These are phyloP conservation scores for Pseudoscleropodium purum DNA, from an alignment of 225 moss, liverwort and hornwort species.

Conservation along the genomic window DNA sequence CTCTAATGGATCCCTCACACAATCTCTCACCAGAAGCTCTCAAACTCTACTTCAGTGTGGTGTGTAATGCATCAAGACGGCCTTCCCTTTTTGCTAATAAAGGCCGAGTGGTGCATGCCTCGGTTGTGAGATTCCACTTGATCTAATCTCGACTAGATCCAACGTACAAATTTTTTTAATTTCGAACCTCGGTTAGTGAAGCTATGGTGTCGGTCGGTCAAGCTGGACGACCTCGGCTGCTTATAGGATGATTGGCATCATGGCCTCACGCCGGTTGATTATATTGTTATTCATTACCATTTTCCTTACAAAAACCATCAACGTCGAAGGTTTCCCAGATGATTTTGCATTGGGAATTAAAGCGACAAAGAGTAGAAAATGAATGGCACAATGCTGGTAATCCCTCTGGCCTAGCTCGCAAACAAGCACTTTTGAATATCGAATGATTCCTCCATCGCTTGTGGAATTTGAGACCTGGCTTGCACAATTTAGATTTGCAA, in stretches of 20 bases:
- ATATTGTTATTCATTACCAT: no score
- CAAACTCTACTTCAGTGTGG: no score
- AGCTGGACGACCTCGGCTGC: not conserved
- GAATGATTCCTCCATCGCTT: not conserved
- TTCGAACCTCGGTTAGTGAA: not conserved
- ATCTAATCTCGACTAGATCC: no score
- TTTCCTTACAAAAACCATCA: no score
- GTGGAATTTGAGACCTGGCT: not conserved
- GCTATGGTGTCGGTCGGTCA: not conserved
- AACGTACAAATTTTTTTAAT: no score
- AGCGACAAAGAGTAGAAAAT: not conserved
- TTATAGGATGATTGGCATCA: no score
- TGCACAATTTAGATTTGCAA: not conserved
- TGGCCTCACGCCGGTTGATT: not conserved
- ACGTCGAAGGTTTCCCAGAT: not conserved
- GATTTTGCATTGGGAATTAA: not conserved
- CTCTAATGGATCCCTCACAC: no score
- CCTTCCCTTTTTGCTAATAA: no score
- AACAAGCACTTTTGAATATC: not conserved
- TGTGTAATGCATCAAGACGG: no score
- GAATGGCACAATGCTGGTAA: not conserved
- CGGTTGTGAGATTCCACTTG: no score
- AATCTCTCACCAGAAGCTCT: no score
- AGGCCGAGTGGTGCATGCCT: no score
- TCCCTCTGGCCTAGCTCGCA: not conserved